Conservation (phyloP, 2,329 filamentous ascomycete genomes). For the Rutstroemia sp. region DNA sequence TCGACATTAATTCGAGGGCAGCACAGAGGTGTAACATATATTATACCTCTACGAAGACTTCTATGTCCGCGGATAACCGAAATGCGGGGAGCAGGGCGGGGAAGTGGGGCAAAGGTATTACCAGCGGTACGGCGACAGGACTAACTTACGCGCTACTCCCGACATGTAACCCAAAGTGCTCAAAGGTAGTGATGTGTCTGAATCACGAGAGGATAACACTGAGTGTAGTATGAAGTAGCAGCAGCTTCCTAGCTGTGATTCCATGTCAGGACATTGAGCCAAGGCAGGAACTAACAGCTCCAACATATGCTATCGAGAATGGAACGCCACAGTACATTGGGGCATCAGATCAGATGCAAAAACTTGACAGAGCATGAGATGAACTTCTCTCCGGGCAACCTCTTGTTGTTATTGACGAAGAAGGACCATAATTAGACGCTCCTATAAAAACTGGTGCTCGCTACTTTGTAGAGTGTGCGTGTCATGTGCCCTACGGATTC, state of each 20-base stretch:
- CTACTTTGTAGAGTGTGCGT: conserved; percentile 15
- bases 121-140: too few relatives aligned
- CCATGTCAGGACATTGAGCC: not conserved
- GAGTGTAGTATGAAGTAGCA: not conserved
- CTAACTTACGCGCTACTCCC: too few relatives aligned
- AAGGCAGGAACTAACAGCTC: conserved; percentile 10
- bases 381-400: conserved; percentile 17
- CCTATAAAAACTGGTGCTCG: conserved; percentile 5
- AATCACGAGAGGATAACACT: not conserved
- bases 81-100: too few relatives aligned
- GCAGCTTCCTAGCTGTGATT: not conserved
- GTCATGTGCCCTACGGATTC: not conserved
- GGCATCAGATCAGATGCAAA: conserved; percentile 10
- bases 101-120: too few relatives aligned
- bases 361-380: conserved; percentile 19
- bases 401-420: conserved; percentile 12
- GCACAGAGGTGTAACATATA: too few relatives aligned
- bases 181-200: too few relatives aligned
- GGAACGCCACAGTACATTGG: conserved; percentile 14
- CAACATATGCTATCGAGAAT: conserved; percentile 12
- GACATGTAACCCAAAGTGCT: too few relatives aligned
- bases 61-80: too few relatives aligned
- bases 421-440: conserved; percentile 12
- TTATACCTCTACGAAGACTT: too few relatives aligned
- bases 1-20: too few relatives aligned